A percentile compares a stretch with the other conserved stretches of the same genome.
These are phyloP conservation scores for Moniliella sp. DNA, from an alignment of 1,284 basidiomycete genomes.

Conservation along the genomic window DNA sequence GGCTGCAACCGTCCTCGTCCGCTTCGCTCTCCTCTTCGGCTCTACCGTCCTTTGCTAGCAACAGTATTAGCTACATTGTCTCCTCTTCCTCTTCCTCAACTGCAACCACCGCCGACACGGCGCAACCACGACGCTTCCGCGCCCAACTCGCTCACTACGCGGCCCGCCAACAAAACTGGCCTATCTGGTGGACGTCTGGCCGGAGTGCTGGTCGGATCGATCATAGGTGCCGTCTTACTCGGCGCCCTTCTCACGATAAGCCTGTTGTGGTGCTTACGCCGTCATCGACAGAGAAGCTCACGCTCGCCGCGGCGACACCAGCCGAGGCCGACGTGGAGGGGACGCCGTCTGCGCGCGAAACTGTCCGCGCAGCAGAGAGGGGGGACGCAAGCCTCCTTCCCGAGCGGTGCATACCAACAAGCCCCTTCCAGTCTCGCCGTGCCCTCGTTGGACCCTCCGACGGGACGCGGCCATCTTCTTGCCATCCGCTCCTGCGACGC, in stretches of 20 bases:
- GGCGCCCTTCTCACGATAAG: constrained; percentile 13
- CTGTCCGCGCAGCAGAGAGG: constrained; percentile 3
- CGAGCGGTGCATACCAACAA: background rate
- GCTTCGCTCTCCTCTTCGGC: too few relatives aligned
- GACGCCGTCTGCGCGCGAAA: constrained; percentile 4
- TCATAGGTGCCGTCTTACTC: constrained; percentile 15
- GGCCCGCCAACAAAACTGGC: constrained; percentile 1
- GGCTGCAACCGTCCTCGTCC: too few relatives aligned
- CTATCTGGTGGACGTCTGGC: constrained; percentile 9
- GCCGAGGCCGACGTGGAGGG: constrained; percentile 6
- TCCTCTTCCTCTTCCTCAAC: too few relatives aligned
- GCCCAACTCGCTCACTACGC: too few relatives aligned
- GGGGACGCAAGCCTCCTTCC: background rate
- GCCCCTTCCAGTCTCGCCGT: too few relatives aligned
- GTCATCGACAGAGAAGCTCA: constrained; percentile 1
- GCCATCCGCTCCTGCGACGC: too few relatives aligned
- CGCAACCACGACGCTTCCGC: too few relatives aligned
- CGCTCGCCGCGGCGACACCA: constrained; percentile 6
- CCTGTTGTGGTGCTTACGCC: constrained; percentile 2
- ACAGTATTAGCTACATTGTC: too few relatives aligned
- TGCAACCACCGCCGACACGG: too few relatives aligned
- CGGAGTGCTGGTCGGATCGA: constrained; percentile 16
- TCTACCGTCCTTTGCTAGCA: too few relatives aligned
- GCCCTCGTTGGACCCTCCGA: too few relatives aligned
- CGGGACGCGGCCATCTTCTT: too few relatives aligned